Base-by-base conservation (phyloP, 2,329 filamentous ascomycete species). In the Aphanoascus verrucosus region DNA sequence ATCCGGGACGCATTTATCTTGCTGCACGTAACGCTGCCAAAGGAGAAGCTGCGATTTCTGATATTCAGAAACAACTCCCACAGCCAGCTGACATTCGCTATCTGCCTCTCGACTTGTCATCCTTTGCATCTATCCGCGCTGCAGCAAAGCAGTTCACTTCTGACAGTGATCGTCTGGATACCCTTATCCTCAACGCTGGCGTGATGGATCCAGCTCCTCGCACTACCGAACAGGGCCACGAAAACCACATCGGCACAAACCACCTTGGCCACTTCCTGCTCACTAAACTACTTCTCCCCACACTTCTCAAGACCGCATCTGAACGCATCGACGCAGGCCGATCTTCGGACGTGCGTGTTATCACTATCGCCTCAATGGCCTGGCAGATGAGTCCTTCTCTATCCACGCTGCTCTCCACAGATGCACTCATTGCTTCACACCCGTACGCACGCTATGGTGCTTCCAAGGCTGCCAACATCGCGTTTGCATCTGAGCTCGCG, bases 401-500 rank as follows among this genome's bases (percentile, higher is more conserved):
- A 9, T 68, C 53, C 61, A 69, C 62, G 4, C 67, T 74, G 60
- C 67, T 66, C 3, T 71, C 68, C 6, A 70, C 68, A 0, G 54
- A 63, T 1, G 60, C 61, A 1, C 63, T 74, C 1, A 57, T 71
- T 20, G 55, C 56, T 0, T 54, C 61, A 3, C 70, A 67, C 34
- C 68, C 71, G 3, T 75, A 71, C 67, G 62, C 65, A 2, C 73
- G 74, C 1, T 80, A 79, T 58, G 73, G 68, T 7, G 71, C 74
- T n/a, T 74, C 72, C 55, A 79, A 78, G 60, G 68, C 74, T 0
- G 76, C 74, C 1, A 77, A 75, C 50, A 69, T 77, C 28, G 61
- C 76, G 4, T 73, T 73, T 45, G 73, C 74, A 2, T 60, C 67
- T 0, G 72, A 76, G 57, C 58, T 78, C 3, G 51, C 51, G 12